phyloP scores from a whole-genome alignment of 2,329 filamentous ascomycete genomes.

The Diaporthe longicolla region DNA sequence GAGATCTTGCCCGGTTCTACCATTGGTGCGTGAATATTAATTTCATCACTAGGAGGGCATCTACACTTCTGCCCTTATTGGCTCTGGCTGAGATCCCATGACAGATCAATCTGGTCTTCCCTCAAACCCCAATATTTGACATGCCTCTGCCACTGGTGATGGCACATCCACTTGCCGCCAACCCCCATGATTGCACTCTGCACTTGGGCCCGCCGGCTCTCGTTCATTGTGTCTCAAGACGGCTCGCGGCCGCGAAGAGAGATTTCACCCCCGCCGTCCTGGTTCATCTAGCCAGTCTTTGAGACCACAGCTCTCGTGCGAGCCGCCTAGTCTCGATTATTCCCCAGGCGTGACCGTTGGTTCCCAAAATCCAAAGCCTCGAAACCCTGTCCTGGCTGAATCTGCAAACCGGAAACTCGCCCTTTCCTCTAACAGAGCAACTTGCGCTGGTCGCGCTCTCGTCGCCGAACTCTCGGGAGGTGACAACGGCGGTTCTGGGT shows the following conservation, averaged over 20 bases:
- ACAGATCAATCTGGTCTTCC: background rate
- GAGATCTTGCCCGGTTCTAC: background rate
- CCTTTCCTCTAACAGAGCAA: background rate
- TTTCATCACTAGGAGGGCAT: background rate
- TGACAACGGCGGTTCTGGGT: background rate
- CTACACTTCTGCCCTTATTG: too few species aligned
- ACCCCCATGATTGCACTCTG: background rate
- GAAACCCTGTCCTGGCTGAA: background rate
- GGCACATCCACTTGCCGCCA: background rate
- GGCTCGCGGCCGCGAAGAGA: too few species aligned
- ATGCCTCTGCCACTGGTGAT: background rate
- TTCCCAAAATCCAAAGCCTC: background rate
- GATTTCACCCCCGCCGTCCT: too few species aligned
- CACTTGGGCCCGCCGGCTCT: background rate
- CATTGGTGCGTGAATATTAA: background rate
- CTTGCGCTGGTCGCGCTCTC: background rate
- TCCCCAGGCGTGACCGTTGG: too few species aligned
- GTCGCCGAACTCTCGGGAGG: background rate
- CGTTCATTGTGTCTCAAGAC: background rate
- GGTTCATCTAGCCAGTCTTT: too few species aligned
- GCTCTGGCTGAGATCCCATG: background rate
- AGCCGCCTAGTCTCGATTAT: background rate
- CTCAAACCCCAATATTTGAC: background rate
- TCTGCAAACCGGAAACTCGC: background rate
- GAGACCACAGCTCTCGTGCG: background rate